Conservation (phyloP, 2,329 filamentous ascomycete species). For the Zasmidium cellare region DNA sequence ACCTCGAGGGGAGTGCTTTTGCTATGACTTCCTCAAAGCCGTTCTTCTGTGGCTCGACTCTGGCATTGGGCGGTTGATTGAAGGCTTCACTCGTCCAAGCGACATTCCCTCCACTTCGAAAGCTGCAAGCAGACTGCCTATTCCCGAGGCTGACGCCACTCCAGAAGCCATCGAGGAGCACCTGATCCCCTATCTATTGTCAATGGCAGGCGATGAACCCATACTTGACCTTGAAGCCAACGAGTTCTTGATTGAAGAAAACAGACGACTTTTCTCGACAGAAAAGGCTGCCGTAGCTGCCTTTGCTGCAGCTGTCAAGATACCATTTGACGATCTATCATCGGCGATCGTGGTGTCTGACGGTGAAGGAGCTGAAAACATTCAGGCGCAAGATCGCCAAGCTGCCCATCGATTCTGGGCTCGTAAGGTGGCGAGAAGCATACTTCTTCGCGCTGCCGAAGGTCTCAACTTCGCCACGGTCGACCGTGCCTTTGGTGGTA, state of each 20-base stretch:
- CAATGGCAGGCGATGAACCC: constrained; percentile 51
- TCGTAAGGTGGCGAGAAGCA: constrained; percentile 58
- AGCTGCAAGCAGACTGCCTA: constrained; percentile 46
- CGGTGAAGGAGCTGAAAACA: constrained; percentile 16
- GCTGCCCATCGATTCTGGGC: constrained; percentile 58
- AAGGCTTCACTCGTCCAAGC: constrained; percentile 55
- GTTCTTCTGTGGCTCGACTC: constrained; percentile 64
- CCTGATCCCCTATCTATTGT: constrained; percentile 61
- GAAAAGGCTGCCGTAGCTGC: constrained; percentile 58
- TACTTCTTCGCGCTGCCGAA: constrained; percentile 61
- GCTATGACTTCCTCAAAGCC: constrained; percentile 65
- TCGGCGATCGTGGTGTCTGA: constrained; percentile 32
- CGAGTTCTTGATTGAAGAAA: constrained; percentile 58
- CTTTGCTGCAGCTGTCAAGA: constrained; percentile 55
- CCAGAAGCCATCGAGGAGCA: constrained; percentile 56
- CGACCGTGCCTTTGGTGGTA: constrained; percentile 62
- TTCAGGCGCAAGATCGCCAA: constrained; percentile 44
- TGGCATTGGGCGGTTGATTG: constrained; percentile 55
- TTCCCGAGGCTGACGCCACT: constrained; percentile 50
- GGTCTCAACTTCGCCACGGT: constrained; percentile 58
- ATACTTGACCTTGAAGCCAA: constrained; percentile 60
- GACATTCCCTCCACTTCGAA: constrained; percentile 34
- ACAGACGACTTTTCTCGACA: constrained; percentile 51
- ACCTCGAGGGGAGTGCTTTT: constrained; percentile 52
- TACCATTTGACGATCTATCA: constrained; percentile 54